Evolutionary conservation across 306 rosid genomes (phyloP).

Genomic region (Boehmeria nivea): DNA sequence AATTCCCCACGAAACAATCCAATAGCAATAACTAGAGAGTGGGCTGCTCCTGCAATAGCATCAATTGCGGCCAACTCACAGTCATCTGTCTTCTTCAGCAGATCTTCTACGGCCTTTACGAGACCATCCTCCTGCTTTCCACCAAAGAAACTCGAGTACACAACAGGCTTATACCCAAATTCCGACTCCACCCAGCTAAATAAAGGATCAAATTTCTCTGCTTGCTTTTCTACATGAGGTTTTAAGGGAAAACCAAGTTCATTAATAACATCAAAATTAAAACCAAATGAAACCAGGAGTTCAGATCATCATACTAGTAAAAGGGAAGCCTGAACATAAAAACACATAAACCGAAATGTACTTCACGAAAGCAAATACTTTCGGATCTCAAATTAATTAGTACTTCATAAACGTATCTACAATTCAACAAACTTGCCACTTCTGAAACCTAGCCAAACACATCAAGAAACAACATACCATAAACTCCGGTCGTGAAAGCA

Average conservation of each 20-base stretch:
- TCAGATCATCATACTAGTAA: too few relatives aligned
- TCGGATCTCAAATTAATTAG: too few relatives aligned
- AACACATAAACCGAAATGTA: neutral
- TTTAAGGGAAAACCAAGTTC: neutral
- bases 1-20: slow-evolving; percentile 52
- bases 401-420: neutral
- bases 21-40: slow-evolving; percentile 63
- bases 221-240: slow-evolving; percentile 65
- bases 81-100: slow-evolving; percentile 60
- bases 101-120: slow-evolving; percentile 44
- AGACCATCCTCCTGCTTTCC: slow-evolving; percentile 84
- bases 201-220: slow-evolving; percentile 76
- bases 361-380: neutral
- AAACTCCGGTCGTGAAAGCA: slow-evolving; percentile 51
- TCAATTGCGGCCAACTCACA: slow-evolving; percentile 83
- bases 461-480: slow-evolving; percentile 45
- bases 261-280: neutral
- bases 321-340: neutral
- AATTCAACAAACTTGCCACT: neutral
- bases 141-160: slow-evolving; percentile 65
- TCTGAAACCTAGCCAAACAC: neutral
- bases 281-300: neutral
- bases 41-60: slow-evolving; percentile 74
- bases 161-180: slow-evolving; percentile 75
- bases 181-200: slow-evolving; percentile 76